Evolutionary conservation across 345 rosid species (phyloP), one percentile per base, ranked within the genome.

Genomic region (Nephelium lappaceum): DNA sequence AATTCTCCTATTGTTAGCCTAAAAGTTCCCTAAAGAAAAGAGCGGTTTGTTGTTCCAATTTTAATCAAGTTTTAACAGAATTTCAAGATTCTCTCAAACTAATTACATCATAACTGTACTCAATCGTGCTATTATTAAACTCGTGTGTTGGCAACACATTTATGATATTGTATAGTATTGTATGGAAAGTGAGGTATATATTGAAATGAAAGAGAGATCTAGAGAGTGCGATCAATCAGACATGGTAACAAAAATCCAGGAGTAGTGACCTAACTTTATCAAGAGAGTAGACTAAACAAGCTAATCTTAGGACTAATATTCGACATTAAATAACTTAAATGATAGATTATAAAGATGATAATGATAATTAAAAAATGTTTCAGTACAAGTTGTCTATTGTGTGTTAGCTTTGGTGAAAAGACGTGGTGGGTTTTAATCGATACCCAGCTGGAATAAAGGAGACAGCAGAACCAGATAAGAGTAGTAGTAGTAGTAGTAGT

Each of bases 361-460:
- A 5, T 38, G 23, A 57, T 19, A 2, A 2, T 27, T 27, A 24
- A 42, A 24, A 6, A 36, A 75, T 55, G 61, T 74, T 79, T 55
- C 58, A 73, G 71, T 69, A 55, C 38, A 64, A 58, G 31, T 77
- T 66, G 76, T 75, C 64, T 53, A 31, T 11, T 21, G 47, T 38
- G 5, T 23, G 41, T 43, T 43, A 12, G 19, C 47, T 49, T 70
- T 60, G 64, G 60, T 75, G 82, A 82, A 82, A 80, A 76, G 88
- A 82, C 74, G 64, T 78, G 82, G 66, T 67, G 42, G 75, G 85
- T 70, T 69, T 23, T 62, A 68, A 75, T 53, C 73, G 47, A 31
- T 31, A 60, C 79, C 79, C 61, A 81, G 79, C 81, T 74, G 74
- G 71, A 71, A 66, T 53, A 77, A 66, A 60, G 72, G 75, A 5